Evolutionary conservation across 2,329 filamentous ascomycete species (phyloP).

Genomic region (Fusarium falciforme): DNA sequence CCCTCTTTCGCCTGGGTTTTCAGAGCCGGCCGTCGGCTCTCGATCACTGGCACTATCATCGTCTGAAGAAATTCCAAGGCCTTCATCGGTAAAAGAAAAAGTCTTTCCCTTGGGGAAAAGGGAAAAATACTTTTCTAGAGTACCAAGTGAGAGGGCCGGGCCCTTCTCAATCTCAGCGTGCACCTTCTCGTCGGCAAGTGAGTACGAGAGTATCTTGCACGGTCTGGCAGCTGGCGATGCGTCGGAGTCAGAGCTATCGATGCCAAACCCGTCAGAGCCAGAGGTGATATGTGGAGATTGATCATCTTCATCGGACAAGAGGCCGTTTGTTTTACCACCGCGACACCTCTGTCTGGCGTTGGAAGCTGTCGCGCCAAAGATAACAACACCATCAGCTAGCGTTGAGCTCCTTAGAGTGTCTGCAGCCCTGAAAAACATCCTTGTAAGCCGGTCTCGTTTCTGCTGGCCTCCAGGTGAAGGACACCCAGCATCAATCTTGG

Average conservation of each 20-base stretch:
- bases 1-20: not conserved
- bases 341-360: slow-evolving; percentile 20
- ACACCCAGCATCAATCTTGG: slow-evolving; percentile 14
- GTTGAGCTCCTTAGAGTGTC: slow-evolving; percentile 46
- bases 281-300: slow-evolving; percentile 8
- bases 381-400: slow-evolving; percentile 46
- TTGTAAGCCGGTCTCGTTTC: slow-evolving; percentile 36
- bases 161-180: slow-evolving; percentile 43
- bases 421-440: slow-evolving; percentile 44
- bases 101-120: slow-evolving; percentile 46
- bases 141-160: slow-evolving; percentile 42
- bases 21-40: slow-evolving; percentile 5
- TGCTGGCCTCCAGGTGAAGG: slow-evolving; percentile 5
- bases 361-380: slow-evolving; percentile 45
- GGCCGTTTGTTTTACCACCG: not conserved
- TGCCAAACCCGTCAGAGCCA: slow-evolving; percentile 36
- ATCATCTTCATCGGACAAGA: slow-evolving; percentile 32
- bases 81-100: slow-evolving; percentile 47
- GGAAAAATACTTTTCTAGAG: slow-evolving; percentile 46
- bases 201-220: slow-evolving; percentile 45
- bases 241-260: slow-evolving; percentile 47
- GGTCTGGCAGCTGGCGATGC: slow-evolving; percentile 41
- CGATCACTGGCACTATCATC: slow-evolving; percentile 47
- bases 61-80: slow-evolving; percentile 44
- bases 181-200: slow-evolving; percentile 40